Evolutionary conservation across 148 eudicot genomes (phyloP).

Genomic region (Spergularia marina): DNA sequence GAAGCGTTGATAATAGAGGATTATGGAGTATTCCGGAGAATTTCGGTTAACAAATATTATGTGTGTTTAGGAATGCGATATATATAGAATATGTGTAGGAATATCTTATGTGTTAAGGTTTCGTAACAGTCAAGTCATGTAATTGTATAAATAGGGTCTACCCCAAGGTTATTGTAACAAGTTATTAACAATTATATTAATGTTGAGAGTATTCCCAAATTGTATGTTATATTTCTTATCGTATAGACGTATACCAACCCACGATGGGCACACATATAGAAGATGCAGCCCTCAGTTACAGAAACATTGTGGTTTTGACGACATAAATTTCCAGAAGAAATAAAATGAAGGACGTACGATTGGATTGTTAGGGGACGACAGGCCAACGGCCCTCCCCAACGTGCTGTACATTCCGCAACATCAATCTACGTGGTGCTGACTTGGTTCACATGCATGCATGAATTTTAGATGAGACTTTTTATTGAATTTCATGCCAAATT

Average conservation of each 20-base stretch:
- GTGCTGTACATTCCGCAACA: constrained; percentile 18
- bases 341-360: background rate
- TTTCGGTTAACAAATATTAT: too few species aligned
- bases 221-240: too few species aligned
- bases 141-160: too few species aligned
- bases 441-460: constrained; percentile 32
- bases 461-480: background rate
- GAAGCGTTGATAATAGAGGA: too few species aligned
- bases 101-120: too few species aligned
- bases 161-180: too few species aligned
- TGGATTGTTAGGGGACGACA: background rate
- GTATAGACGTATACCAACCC: background rate
- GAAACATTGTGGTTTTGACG: background rate
- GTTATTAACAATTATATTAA: too few species aligned
- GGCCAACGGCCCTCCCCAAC: constrained; percentile 15
- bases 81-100: too few species aligned
- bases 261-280: background rate
- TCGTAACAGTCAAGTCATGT: too few species aligned
- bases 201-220: too few species aligned
- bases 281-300: background rate
- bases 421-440: constrained; percentile 34
- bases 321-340: background rate
- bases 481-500: background rate
- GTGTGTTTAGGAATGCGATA: too few species aligned
- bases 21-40: too few species aligned